A percentile compares a stretch with the other conserved stretches of the same genome.
phyloP scores from a whole-genome alignment of 805 yeast species.

The Priceomyces medius region DNA sequence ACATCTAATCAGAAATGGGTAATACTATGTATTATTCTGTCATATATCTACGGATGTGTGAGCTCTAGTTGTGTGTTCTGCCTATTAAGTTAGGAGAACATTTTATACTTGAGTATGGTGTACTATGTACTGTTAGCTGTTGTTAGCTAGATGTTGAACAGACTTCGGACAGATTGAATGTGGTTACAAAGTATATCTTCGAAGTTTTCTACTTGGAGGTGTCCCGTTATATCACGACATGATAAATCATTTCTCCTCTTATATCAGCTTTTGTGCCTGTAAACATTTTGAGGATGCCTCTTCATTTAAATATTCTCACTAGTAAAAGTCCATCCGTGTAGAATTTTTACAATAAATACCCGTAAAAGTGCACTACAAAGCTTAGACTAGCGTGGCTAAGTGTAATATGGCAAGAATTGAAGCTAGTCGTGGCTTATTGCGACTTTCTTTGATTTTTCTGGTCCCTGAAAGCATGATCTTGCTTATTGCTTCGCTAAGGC shows the following conservation, averaged over 20 bases:
- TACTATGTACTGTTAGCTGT: slow-evolving; percentile 13
- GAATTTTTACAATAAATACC: too few relatives aligned
- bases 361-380: too few relatives aligned
- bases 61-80: slow-evolving; percentile 25
- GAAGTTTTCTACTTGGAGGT: slow-evolving; percentile 35
- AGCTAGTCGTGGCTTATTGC: too few relatives aligned
- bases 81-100: slow-evolving; percentile 42
- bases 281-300: not conserved
- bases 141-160: slow-evolving; percentile 27
- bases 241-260: not conserved
- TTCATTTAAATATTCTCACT: too few relatives aligned
- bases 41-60: slow-evolving; percentile 20
- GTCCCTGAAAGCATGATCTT: not conserved
- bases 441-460: too few relatives aligned
- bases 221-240: slow-evolving; percentile 49
- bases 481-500: not conserved
- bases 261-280: not conserved
- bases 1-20: slow-evolving; percentile 21
- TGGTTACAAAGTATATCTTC: slow-evolving; percentile 42
- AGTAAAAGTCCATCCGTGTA: too few relatives aligned
- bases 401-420: too few relatives aligned
- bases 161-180: slow-evolving; percentile 38
- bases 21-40: slow-evolving; percentile 2
- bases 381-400: too few relatives aligned
- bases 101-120: slow-evolving; percentile 14